These are phyloP conservation scores for Helicostylum pulchrum DNA, from an alignment of 192 early-diverging fungal species.

Conservation along the genomic window DNA sequence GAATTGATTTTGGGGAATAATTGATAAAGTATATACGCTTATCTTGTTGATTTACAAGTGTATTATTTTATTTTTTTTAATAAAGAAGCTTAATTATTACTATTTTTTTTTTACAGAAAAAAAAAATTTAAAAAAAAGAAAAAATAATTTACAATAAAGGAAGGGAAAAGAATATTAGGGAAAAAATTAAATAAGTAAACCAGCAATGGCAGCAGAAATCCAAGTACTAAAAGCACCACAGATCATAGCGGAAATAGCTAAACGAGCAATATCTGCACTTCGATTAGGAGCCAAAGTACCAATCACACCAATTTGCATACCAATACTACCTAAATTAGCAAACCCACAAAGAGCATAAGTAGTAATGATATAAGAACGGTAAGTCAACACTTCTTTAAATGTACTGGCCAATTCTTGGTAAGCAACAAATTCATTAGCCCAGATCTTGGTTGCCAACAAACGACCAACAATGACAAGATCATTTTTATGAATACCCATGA, in stretches of 20 bases:
- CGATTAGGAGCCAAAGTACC: slow-evolving; percentile 73
- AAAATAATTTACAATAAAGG: neutral
- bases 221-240: slow-evolving; percentile 77
- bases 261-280: slow-evolving; percentile 62
- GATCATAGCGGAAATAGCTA: slow-evolving; percentile 81
- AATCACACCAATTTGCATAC: slow-evolving; percentile 74
- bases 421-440: slow-evolving; percentile 89
- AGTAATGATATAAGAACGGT: slow-evolving; percentile 49
- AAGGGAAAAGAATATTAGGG: neutral
- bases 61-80: too few species aligned
- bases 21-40: too few species aligned
- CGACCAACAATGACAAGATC: slow-evolving; percentile 56
- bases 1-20: too few species aligned
- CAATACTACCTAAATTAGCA: slow-evolving; percentile 81
- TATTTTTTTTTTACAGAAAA: too few species aligned
- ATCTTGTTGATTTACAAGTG: too few species aligned
- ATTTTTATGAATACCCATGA: slow-evolving; percentile 41
- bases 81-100: too few species aligned
- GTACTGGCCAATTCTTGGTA: slow-evolving; percentile 46
- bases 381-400: slow-evolving; percentile 38
- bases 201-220: slow-evolving; percentile 78
- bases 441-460: slow-evolving; percentile 69
- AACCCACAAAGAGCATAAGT: slow-evolving; percentile 88
- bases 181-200: slow-evolving; percentile 45
- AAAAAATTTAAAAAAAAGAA: too few species aligned